Conservation (phyloP, 2,329 filamentous ascomycete genomes). For the Shiraia sp. region DNA sequence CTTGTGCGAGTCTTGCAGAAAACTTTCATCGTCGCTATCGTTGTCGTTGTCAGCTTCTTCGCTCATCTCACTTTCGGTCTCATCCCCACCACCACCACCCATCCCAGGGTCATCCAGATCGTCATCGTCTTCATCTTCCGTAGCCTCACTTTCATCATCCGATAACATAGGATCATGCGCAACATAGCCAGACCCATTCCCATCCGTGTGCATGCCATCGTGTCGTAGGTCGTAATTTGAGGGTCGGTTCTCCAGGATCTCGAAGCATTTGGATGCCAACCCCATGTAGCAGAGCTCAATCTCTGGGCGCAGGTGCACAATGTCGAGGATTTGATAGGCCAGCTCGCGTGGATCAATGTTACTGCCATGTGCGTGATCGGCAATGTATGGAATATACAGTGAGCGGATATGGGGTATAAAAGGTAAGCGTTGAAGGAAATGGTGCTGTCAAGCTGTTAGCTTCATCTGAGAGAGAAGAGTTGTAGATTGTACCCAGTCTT, state of each 20-base stretch:
- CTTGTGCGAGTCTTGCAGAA: conserved; percentile 53
- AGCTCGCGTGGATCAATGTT: conserved; percentile 68
- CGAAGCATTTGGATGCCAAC: conserved; percentile 77
- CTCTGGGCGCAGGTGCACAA: conserved; percentile 75
- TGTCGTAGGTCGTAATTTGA: conserved; percentile 48
- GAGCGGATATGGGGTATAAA: conserved; percentile 71
- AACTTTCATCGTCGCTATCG: conserved; percentile 57
- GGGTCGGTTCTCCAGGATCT: conserved; percentile 69
- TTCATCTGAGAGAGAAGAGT: not conserved
- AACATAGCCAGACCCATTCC: conserved; percentile 24
- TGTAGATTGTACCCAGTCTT: conserved; percentile 69
- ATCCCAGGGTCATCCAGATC: conserved; percentile 57
- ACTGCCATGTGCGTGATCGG: conserved; percentile 61
- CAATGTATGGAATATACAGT: conserved; percentile 70
- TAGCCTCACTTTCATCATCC: conserved; percentile 45
- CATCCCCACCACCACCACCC: conserved; percentile 52
- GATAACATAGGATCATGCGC: conserved; percentile 38
- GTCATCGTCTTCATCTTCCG: conserved; percentile 53
- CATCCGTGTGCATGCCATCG: conserved; percentile 33
- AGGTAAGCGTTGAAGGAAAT: conserved; percentile 75
- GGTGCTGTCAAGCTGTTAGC: conserved; percentile 60
- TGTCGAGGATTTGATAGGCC: conserved; percentile 76
- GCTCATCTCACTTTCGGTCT: conserved; percentile 36
- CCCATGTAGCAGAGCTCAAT: conserved; percentile 79
- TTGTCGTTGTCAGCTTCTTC: conserved; percentile 41